Evolutionary conservation across 1,139 yeast species (phyloP).

Genomic region (Scheffersomyces illinoinensis): DNA sequence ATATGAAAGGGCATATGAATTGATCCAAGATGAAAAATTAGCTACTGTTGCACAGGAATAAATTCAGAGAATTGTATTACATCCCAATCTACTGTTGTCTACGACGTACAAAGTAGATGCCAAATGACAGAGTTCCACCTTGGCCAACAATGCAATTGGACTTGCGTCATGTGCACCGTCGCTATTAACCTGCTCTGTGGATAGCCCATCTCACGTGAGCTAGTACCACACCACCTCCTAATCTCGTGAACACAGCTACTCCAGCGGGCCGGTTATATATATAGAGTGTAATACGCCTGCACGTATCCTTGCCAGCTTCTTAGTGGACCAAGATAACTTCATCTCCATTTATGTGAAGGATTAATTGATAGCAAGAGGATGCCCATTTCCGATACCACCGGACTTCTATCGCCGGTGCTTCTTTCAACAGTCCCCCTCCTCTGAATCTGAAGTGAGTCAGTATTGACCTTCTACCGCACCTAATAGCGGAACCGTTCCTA

Average conservation of each 20-base stretch:
- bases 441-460: neutral
- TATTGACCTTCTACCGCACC: neutral
- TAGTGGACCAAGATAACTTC: neutral
- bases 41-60: neutral
- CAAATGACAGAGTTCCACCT: neutral
- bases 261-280: neutral
- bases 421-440: neutral
- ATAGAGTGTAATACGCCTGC: neutral
- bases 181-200: neutral
- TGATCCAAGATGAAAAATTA: neutral
- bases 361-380: neutral
- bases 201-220: neutral
- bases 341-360: neutral
- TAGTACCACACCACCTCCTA: neutral
- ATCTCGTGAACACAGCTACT: neutral
- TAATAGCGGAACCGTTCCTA: neutral
- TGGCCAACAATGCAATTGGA: neutral
- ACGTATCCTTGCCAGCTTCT: neutral
- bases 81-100: neutral
- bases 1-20: neutral
- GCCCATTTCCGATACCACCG: neutral
- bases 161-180: neutral
- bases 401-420: neutral
- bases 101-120: neutral
- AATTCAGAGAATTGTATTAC: no score